These are phyloP conservation scores for Chaetomiaceae sp. DNA, from an alignment of 2,329 filamentous ascomycete genomes.

Conservation along the genomic window DNA sequence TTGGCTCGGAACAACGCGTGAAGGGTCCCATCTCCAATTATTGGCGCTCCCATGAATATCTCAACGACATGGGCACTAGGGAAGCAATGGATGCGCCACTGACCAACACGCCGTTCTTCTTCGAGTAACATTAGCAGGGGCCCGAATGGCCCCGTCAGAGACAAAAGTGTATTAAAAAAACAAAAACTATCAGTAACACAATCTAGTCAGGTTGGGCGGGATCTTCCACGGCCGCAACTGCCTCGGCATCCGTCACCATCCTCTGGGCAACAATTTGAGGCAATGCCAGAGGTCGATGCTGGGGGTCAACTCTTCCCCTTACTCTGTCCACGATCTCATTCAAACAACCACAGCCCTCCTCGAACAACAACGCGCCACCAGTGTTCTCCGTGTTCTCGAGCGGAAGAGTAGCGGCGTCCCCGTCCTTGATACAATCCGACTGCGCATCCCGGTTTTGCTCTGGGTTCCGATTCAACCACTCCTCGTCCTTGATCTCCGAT, in stretches of 20 bases:
- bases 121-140: background rate
- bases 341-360: background rate
- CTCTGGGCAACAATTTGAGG: background rate
- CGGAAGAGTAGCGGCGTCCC: background rate
- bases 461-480: background rate
- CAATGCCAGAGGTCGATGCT: conserved; percentile 1
- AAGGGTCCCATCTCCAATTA: background rate
- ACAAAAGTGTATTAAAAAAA: background rate
- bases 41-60: conserved; percentile 2
- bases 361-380: background rate
- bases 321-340: conserved; percentile 10
- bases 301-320: conserved; percentile 14
- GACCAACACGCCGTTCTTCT: conserved; percentile 6
- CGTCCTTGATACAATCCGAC: background rate
- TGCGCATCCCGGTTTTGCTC: background rate
- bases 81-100: background rate
- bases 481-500: background rate
- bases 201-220: background rate
- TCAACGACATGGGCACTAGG: background rate
- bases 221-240: background rate
- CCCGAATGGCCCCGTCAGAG: background rate
- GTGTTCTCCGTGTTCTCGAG: background rate
- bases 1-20: no score
- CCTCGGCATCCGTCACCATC: background rate
- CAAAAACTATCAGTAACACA: background rate